These are phyloP conservation scores for Calophaca sinica DNA, from an alignment of 306 rosid genomes.

Conservation along the genomic window DNA sequence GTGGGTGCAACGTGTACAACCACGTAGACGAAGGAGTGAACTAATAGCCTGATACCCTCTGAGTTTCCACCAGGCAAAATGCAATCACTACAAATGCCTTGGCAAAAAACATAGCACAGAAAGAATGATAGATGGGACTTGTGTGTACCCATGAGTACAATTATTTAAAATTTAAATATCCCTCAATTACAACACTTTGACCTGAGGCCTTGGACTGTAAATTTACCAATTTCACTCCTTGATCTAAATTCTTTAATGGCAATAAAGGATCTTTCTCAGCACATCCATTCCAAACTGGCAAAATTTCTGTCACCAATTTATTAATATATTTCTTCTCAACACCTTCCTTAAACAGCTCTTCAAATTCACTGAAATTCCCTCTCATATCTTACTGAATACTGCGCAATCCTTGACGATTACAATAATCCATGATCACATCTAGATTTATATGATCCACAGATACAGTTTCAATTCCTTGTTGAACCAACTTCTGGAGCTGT, in stretches of 20 bases:
- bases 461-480: conserved; percentile 63
- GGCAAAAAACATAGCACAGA: too few relatives aligned
- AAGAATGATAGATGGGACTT: too few relatives aligned
- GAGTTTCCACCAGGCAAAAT: too few relatives aligned
- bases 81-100: too few relatives aligned
- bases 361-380: conserved; percentile 55
- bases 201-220: conserved; percentile 56
- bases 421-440: conserved; percentile 67
- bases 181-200: conserved; percentile 67
- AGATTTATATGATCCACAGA: conserved; percentile 63
- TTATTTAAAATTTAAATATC: conserved; percentile 47
- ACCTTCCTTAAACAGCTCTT: conserved; percentile 72
- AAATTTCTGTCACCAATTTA: conserved; percentile 71
- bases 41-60: too few relatives aligned
- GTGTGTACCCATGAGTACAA: too few relatives aligned
- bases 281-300: conserved; percentile 73
- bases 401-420: conserved; percentile 73
- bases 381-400: conserved; percentile 75
- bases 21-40: too few relatives aligned
- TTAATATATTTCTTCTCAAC: conserved; percentile 58
- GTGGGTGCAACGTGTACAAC: too few relatives aligned
- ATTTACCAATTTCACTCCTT: conserved; percentile 54
- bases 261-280: conserved; percentile 41
- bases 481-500: neutral
- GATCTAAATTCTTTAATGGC: conserved; percentile 49